Evolutionary conservation across 1,284 basidiomycete genomes (phyloP).

Genomic region (Vanrija sp.): DNA sequence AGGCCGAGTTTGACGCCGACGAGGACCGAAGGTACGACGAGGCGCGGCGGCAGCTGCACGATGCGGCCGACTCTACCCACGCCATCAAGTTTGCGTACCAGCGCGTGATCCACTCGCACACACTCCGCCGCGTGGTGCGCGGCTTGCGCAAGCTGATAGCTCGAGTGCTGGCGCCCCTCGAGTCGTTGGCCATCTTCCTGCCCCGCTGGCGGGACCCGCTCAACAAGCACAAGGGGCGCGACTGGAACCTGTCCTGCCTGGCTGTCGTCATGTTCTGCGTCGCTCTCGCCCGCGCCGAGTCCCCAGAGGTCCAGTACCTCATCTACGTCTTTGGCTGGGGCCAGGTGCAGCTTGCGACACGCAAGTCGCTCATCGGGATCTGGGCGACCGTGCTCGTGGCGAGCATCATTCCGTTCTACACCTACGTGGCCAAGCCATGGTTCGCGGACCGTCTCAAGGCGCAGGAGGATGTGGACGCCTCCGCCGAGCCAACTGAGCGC

Average conservation of each 20-base stretch:
- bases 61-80: no score
- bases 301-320: neutral
- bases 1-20: no score
- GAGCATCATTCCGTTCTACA: neutral
- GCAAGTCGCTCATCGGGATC: neutral
- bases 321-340: constrained; percentile 2
- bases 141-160: no score
- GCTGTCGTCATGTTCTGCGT: neutral
- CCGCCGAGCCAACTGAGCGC: neutral
- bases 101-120: no score
- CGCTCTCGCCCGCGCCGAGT: neutral
- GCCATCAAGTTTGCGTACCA: no score
- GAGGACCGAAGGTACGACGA: no score
- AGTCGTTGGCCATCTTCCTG: neutral
- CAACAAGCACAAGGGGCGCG: no score
- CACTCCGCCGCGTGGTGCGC: no score
- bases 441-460: neutral
- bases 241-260: constrained; percentile 1
- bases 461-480: no score
- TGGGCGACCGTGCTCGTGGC: neutral
- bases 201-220: neutral
- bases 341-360: neutral
- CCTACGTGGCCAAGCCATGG: neutral
- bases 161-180: neutral
- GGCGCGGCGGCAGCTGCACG: neutral